Conservation (phyloP, 202 grass and related monocot genomes). For the Elaeis oleifera region DNA sequence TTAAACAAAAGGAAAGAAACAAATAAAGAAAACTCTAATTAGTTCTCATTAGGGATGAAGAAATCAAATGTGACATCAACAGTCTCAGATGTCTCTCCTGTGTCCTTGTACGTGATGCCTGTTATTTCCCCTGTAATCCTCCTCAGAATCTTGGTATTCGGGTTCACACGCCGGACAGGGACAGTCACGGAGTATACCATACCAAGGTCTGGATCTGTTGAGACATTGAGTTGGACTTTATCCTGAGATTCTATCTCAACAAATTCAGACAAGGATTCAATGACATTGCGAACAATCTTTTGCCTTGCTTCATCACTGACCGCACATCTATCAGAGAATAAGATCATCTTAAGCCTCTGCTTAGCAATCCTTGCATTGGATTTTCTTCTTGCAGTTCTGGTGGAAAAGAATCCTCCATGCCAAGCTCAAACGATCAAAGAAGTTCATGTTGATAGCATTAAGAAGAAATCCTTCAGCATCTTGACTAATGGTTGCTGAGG, state of each 20-base stretch:
- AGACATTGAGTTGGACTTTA: constrained; percentile 82
- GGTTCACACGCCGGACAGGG: constrained; percentile 72
- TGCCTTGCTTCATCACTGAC: constrained; percentile 89
- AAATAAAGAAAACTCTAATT: not conserved
- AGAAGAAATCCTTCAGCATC: constrained; percentile 63
- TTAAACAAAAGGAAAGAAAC: too few relatives aligned
- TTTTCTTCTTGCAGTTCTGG: constrained; percentile 38
- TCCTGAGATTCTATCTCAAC: constrained; percentile 91
- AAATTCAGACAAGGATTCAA: constrained; percentile 67
- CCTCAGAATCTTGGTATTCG: constrained; percentile 78
- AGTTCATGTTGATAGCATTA: constrained; percentile 54
- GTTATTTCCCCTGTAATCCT: constrained; percentile 83
- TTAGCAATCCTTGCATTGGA: constrained; percentile 89
- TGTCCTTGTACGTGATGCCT: constrained; percentile 77
- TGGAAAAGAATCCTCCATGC: constrained; percentile 83
- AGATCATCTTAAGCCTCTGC: constrained; percentile 91
- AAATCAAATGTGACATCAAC: constrained; percentile 91
- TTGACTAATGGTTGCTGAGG: constrained; percentile 42
- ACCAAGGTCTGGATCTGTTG: constrained; percentile 67
- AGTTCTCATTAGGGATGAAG: constrained; percentile 65
- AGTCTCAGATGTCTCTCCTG: constrained; percentile 47
- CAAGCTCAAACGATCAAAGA: constrained; percentile 68
- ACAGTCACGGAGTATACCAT: constrained; percentile 80
- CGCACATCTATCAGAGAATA: constrained; percentile 86
- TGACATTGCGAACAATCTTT: constrained; percentile 70